Evolutionary conservation across 441 rosid genomes (phyloP).

Genomic region (Gossypium davidsonii): DNA sequence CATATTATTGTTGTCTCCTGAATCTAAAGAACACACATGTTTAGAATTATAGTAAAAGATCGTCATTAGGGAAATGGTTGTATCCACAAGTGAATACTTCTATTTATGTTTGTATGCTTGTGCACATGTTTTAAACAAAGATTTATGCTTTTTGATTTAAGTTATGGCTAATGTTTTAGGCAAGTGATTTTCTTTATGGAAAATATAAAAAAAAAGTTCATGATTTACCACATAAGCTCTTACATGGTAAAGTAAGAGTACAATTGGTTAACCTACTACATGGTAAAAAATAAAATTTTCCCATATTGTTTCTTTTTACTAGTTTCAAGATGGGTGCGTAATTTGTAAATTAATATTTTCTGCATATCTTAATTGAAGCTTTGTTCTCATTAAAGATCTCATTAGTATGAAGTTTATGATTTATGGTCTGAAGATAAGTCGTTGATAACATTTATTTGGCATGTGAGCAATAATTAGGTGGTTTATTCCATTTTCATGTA

Average conservation of each 20-base stretch:
- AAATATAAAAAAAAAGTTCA: not conserved
- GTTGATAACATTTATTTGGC: not conserved
- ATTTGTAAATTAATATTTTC: not conserved
- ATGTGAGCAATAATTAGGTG: not conserved
- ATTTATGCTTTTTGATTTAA: not conserved
- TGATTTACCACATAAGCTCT: not conserved
- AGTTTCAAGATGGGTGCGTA: not conserved
- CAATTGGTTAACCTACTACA: not conserved
- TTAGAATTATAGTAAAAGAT: not conserved
- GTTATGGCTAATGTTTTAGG: not conserved
- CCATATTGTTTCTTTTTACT: not conserved
- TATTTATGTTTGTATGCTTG: not conserved
- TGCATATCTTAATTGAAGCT: not conserved
- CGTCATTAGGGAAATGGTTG: conserved; percentile 6
- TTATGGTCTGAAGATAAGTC: not conserved
- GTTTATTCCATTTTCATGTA: not conserved
- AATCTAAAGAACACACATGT: not conserved
- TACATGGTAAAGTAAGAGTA: not conserved
- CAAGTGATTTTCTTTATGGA: not conserved
- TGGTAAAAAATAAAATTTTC: conserved; percentile 1
- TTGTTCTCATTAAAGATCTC: not conserved
- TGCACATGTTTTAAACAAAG: not conserved
- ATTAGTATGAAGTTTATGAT: not conserved
- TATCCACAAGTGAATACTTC: not conserved
- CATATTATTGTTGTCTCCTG: not conserved